Evolutionary conservation across 1,284 basidiomycete genomes (phyloP).

Genomic region (Ceratorhiza oryzae-sativae): DNA sequence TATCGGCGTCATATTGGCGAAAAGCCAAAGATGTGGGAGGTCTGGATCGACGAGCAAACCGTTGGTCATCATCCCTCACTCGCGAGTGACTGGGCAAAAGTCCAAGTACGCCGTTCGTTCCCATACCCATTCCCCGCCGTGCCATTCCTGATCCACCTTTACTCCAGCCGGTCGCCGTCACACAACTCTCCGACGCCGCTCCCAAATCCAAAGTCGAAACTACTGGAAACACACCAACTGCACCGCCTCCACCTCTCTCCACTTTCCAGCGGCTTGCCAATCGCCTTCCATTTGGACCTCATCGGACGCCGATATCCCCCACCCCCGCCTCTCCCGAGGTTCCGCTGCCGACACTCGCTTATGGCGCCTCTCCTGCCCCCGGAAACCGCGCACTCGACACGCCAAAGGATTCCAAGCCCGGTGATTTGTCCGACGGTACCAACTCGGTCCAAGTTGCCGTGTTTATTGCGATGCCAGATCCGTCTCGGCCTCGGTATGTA

Average conservation of each 20-base stretch:
- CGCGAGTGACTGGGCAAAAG: conserved; percentile 15
- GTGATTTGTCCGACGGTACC: neutral
- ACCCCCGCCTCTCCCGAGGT: conserved; percentile 33
- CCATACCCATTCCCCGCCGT: neutral
- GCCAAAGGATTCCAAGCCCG: neutral
- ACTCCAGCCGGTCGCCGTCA: conserved; percentile 24
- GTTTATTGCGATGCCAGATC: conserved; percentile 44
- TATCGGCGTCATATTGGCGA: conserved; percentile 45
- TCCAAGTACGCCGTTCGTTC: conserved; percentile 5
- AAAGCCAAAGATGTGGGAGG: conserved; percentile 50
- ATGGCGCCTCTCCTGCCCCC: conserved; percentile 2
- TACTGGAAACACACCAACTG: neutral
- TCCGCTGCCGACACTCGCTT: conserved; percentile 3
- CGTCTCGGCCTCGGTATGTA: conserved; percentile 30
- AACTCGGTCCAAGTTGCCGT: conserved; percentile 40
- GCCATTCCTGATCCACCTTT: neutral
- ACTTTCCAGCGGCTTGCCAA: conserved; percentile 5
- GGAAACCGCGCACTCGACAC: neutral
- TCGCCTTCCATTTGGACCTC: conserved; percentile 5
- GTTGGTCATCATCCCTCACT: neutral
- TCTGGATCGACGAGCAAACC: conserved; percentile 36
- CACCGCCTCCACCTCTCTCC: conserved; percentile 5
- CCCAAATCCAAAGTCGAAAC: conserved; percentile 10
- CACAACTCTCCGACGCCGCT: neutral
- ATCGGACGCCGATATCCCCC: neutral